Evolutionary conservation across 208 protist species (phyloP).

Genomic region (Sergeia podlipaevii): DNA sequence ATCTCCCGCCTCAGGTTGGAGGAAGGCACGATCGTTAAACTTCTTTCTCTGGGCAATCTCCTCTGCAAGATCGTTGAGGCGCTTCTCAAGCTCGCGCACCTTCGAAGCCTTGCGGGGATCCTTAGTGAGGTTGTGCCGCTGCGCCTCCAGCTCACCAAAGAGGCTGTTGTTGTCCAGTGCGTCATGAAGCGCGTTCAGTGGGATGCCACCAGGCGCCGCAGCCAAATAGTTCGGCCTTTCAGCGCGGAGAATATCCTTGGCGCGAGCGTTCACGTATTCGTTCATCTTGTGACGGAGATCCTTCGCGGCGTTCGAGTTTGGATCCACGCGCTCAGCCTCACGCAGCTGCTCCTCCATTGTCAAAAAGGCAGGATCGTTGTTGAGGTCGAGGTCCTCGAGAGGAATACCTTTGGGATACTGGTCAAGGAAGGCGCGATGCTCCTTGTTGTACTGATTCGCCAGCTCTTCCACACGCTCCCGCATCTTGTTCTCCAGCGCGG

Average conservation of each 20-base stretch:
- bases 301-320: conserved; percentile 9
- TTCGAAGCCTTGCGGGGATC: conserved; percentile 11
- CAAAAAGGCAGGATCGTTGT: conserved; percentile 28
- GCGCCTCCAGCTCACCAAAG: conserved; percentile 32
- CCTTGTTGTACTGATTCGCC: conserved; percentile 18
- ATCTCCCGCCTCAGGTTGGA: conserved; percentile 25
- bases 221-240: conserved; percentile 24
- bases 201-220: conserved; percentile 12
- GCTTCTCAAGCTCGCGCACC: conserved; percentile 30
- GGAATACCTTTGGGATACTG: conserved; percentile 32
- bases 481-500: conserved; percentile 19
- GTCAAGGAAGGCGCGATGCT: conserved; percentile 21
- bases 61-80: conserved; percentile 27
- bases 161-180: conserved; percentile 17
- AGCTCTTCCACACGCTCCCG: conserved; percentile 21
- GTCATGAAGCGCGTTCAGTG: conserved; percentile 18
- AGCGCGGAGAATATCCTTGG: conserved; percentile 21
- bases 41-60: conserved; percentile 21
- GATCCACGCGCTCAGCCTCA: conserved; percentile 1
- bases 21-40: conserved; percentile 19
- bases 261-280: conserved; percentile 17
- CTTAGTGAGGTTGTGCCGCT: conserved; percentile 18
- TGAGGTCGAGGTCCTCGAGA: conserved; percentile 24
- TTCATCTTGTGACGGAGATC: conserved; percentile 25
- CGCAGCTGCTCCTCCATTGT: conserved; percentile 18